phyloP scores from a whole-genome alignment of 2,329 filamentous ascomycete genomes.

The Ophioceras dolichostomum region DNA sequence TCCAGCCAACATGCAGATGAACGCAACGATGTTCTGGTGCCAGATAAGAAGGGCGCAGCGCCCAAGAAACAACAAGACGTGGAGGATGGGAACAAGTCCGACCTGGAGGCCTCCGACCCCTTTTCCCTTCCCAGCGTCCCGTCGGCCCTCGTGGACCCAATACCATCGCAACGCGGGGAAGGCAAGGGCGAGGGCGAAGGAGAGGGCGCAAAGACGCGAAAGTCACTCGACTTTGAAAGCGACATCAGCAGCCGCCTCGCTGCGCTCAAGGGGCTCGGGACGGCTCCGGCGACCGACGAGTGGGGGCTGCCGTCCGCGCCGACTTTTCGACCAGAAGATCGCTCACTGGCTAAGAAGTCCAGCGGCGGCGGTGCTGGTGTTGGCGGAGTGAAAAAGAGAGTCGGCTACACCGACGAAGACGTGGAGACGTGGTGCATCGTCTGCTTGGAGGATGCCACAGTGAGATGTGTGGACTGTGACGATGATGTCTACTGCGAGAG shows the following conservation, averaged over 20 bases:
- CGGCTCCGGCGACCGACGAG: slow-evolving; percentile 16
- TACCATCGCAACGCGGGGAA: slow-evolving; percentile 7
- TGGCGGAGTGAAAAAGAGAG: slow-evolving; percentile 22
- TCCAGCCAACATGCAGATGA: not conserved
- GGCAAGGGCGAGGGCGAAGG: slow-evolving; percentile 6
- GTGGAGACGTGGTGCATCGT: slow-evolving; percentile 70
- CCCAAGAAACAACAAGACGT: not conserved
- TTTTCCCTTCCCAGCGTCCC: slow-evolving; percentile 35
- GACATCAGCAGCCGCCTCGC: slow-evolving; percentile 40
- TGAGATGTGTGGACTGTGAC: slow-evolving; percentile 62
- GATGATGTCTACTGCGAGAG: slow-evolving; percentile 60
- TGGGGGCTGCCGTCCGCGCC: slow-evolving; percentile 37
- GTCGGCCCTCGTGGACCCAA: slow-evolving; percentile 25
- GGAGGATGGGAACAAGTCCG: not conserved
- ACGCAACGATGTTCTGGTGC: too few relatives aligned
- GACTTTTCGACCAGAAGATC: slow-evolving; percentile 32
- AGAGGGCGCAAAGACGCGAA: slow-evolving; percentile 2
- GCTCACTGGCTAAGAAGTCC: slow-evolving; percentile 15
- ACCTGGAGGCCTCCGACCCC: slow-evolving; percentile 5
- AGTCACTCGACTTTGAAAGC: slow-evolving; percentile 26
- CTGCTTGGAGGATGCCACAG: slow-evolving; percentile 64
- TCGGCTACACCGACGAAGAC: slow-evolving; percentile 54
- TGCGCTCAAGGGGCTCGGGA: slow-evolving; percentile 28
- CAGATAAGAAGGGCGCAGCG: not conserved
- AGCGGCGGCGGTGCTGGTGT: not conserved